phyloP scores from a whole-genome alignment of 2,329 filamentous ascomycete genomes.

The Cephalotrichum gorgonifer region DNA sequence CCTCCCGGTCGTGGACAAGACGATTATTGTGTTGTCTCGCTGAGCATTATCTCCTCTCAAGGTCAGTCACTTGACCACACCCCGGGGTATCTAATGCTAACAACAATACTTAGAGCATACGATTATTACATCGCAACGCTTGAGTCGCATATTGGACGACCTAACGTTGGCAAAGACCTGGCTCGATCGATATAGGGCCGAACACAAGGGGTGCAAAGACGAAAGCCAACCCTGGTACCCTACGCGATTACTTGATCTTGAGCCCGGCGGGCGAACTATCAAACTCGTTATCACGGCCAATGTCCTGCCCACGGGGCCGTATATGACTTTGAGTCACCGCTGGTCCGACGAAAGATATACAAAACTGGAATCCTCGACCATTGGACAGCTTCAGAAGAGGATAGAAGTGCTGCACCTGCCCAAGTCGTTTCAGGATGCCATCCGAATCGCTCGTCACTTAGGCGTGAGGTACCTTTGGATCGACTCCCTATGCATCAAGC shows the following conservation, averaged over 20 bases:
- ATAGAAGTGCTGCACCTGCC: conserved; percentile 6
- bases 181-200: background rate
- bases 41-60: no score
- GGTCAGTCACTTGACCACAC: no score
- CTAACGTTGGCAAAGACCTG: background rate
- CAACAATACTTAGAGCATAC: background rate
- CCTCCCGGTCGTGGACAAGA: no score
- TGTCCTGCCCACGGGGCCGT: background rate
- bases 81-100: no score
- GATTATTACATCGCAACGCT: background rate
- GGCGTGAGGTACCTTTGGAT: conserved; percentile 15
- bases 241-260: background rate
- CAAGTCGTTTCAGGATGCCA: conserved; percentile 11
- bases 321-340: conserved; percentile 1
- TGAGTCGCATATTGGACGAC: background rate
- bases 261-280: background rate
- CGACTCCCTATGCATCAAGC: conserved; percentile 16
- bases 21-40: no score
- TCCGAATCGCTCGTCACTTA: conserved; percentile 7
- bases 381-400: background rate
- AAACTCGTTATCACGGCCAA: background rate
- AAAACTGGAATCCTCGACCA: background rate
- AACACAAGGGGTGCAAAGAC: background rate
- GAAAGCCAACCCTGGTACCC: background rate
- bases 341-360: background rate